Percentiles rank a stretch among this genome's conserved stretches.
phyloP scores from a whole-genome alignment of 176 grass and related monocot species.

The Ananas comosus region DNA sequence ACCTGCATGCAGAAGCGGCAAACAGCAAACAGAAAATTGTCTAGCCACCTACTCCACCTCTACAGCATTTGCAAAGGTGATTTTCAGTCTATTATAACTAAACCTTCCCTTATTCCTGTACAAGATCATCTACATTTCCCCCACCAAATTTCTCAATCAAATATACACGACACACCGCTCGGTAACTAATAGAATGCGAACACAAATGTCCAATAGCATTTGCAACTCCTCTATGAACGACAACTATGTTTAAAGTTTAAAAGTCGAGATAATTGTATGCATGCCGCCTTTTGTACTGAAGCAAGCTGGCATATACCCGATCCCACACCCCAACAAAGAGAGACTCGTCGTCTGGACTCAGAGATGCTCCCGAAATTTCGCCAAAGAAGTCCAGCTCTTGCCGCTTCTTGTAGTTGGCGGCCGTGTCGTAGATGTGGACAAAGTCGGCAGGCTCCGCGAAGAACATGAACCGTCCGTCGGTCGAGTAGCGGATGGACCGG shows the following conservation, averaged over 20 bases:
- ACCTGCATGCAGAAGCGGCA: no score
- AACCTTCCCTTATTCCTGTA: no score
- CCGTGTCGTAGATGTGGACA: slow-evolving; percentile 47
- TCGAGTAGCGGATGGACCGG: slow-evolving; percentile 72
- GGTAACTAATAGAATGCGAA: no score
- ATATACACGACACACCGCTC: no score
- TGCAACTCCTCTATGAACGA: no score
- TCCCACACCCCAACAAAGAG: slow-evolving; percentile 73
- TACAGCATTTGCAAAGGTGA: no score
- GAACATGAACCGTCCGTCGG: slow-evolving; percentile 57
- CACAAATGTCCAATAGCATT: no score
- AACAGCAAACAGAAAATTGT: no score
- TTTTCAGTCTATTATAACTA: no score
- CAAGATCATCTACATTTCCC: neutral
- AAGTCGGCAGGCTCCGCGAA: slow-evolving; percentile 79
- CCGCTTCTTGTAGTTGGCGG: slow-evolving; percentile 36
- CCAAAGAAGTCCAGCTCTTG: slow-evolving; percentile 95
- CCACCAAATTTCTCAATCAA: no score
- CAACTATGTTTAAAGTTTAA: no score
- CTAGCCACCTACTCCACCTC: no score
- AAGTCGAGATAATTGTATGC: slow-evolving; percentile 38
- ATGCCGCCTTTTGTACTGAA: slow-evolving; percentile 50
- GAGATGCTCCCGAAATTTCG: slow-evolving; percentile 70
- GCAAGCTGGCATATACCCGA: slow-evolving; percentile 62
- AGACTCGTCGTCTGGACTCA: slow-evolving; percentile 61